Percentiles rank a stretch among this genome's conserved stretches.
Evolutionary conservation across 1,284 basidiomycete species (phyloP).

Genomic region (Mycosarcoma maydis): DNA sequence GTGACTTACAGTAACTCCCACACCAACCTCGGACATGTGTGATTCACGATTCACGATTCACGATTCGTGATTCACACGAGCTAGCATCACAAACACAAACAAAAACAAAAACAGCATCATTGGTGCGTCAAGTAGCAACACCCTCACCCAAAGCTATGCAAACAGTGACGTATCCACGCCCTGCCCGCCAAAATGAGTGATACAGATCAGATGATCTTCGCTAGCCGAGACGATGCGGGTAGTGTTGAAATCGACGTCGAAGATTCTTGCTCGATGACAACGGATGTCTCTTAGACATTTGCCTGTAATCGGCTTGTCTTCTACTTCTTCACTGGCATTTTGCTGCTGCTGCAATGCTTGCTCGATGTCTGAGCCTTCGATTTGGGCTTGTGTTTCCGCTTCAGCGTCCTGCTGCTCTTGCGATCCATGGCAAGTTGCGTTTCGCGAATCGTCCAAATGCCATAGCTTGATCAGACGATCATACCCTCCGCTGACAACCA

Average conservation of each 20-base stretch:
- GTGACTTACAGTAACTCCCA: no score
- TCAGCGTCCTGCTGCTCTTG: neutral
- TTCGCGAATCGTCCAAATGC: conserved; percentile 7
- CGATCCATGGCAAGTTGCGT: no score
- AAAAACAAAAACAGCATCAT: no score
- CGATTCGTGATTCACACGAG: no score
- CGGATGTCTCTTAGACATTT: conserved; percentile 26
- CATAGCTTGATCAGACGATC: conserved; percentile 52
- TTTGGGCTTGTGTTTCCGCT: neutral
- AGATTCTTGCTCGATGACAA: conserved; percentile 38
- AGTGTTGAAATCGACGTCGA: conserved; percentile 52
- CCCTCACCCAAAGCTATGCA: conserved; percentile 3
- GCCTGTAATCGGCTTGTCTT: neutral
- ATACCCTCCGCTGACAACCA: conserved; percentile 54
- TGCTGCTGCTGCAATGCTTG: neutral
- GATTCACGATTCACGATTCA: no score
- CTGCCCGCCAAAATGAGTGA: conserved; percentile 40
- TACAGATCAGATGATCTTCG: conserved; percentile 49
- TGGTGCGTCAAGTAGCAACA: no score
- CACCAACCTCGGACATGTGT: no score
- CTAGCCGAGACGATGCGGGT: conserved; percentile 52
- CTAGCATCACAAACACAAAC: no score
- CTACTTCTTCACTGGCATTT: neutral
- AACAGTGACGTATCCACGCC: conserved; percentile 45
- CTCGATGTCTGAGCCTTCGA: neutral